Evolutionary conservation across 257 asterid species (phyloP), one percentile per base, ranked within the genome.

Genomic region (Fraxinus anomala): DNA sequence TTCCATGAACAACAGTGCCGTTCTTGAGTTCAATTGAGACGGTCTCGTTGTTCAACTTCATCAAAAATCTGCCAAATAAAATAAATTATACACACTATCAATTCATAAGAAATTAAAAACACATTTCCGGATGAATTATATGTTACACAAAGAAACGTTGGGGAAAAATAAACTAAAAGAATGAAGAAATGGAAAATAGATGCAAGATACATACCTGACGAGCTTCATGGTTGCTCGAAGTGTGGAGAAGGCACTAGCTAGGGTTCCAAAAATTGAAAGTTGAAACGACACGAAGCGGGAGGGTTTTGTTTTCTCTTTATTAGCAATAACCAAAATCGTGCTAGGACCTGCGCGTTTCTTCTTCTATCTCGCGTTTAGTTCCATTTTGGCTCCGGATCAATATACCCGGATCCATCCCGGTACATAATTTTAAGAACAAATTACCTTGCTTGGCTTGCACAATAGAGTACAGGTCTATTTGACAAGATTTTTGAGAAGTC

Each of bases 11-110:
- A 34, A 87, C 80, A 37, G 87, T 82, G 70, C 90, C 90, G 21
- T 87, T 87, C 82, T 87, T 87, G 21, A 87, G 86, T 54, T 87
- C 89, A 63, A 87, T 85, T 7, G 89, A 85, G 36, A 87, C 90
- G 12, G 90, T 87, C 76, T 87, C 90, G 37, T 85, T 85, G 87
- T 85, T 87, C 83, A 87, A 70, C 65, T 87, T 87, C 91, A 87
- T 87, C 87, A 87, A 77, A 67, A 87, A 87, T 77, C 91, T 87
- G 77, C 34, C 36, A 73, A 51, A 75, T 14, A 79, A 14, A 42
- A 73, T 19, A 28, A 54, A 70, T 47, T 12, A 13, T 44, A 44
- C 54, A 44, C 17, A 13, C n/a, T 47, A 36, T 11, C 68, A 3
- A 47, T 13, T 23, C 1, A 6, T 28, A 39, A 34, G 4, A 13